Base-by-base conservation (phyloP, 176 grass and related monocot genomes). In the Carex pumila region DNA sequence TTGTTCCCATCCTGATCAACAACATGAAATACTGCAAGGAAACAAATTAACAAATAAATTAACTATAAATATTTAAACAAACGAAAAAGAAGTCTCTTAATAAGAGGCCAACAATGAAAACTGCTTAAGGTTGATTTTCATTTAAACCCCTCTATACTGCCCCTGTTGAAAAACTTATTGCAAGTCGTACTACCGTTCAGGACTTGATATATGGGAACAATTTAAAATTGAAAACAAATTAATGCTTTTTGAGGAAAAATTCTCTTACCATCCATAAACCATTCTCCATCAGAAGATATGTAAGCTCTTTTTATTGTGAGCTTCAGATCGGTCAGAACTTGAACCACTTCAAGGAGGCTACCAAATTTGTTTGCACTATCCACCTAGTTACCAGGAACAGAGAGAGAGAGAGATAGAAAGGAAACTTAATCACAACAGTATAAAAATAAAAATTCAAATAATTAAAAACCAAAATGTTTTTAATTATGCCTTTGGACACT, bases 361-460 rank as follows among this genome's bases (percentile, higher is more conserved):
- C 95, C 95, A 80, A 90, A 92, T 87, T 94, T 98, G 65, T 98
- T 98, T 61, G 86, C 89, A 82, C 95, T 98, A 87, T 98, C 95
- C 83, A 98, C 95, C 95, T 98, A 87, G 83, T 70, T 70, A 82
- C 12, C 61, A 32, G 66, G 13, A 57, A 89, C 66, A 62, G 66
- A 56, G 36, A 25, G 25, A 25, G 25, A 25, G 25, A 25, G 25
- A 70, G 12, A 43, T 14, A 43, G 66, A 70, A 43, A 43, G 5
- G 6, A 43, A 70, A 70, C 66, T 43, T 70, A 18, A 70, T 15
- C 13, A 15, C 14, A 69, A 37, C 13, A 18, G 32, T n/a, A 69
- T 39, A 36, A 72, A 72, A 3, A 55, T 76, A 70, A 22, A 34
- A 86, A 64, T 52, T 30, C 79, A 62, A 22, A 30, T 21, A 80